Base-by-base conservation (phyloP, 805 yeast genomes). In the Candida ulmi region DNA sequence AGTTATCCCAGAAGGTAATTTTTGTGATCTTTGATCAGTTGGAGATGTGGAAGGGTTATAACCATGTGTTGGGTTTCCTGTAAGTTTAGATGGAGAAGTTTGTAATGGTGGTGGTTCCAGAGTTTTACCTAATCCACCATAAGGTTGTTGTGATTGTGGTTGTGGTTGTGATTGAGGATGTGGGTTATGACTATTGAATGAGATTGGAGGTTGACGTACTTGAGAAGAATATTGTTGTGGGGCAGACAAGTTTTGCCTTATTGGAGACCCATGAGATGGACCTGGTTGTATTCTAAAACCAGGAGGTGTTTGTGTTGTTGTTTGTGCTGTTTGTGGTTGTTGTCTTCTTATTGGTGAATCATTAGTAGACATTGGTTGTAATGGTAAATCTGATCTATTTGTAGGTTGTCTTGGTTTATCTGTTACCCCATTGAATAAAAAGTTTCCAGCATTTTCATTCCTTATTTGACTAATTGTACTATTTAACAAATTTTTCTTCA, bases 401-500 rank as follows among this genome's bases (percentile, higher is more conserved):
- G 33, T 28, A 27, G 21, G 26, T 27, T 28, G 30, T 26, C 15
- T 24, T 17, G 30, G 15, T 18, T 26, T 27, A 11, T 26, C 30
- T 19, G 24, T 17, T 2, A 17, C 12, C 7, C 23, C 17, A 21
- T 41, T 42, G 30, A 37, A 40, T 5, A 41, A 29, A 17, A 19
- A 30, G 34, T 32, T 37, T 15, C 36, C 40, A 17, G 33, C 37
- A 12, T 21, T 39, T 15, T 52, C 52, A 23, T 42, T 47, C 41
- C 56, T 46, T 16, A 55, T 55, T 34, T 55, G 58, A 21, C 35
- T 41, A 16, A 51, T 47, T 1, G 59, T 54, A 17, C 45, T 52
- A 35, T 41, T 47, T 30, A 55, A 19, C 16, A 53, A 24, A 23
- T 54, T 54, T 27, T 52, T 46, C 41, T 52, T 55, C 11, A 43